Conservation (phyloP, 139 green algal genomes). For the Volvox reticuliferus region DNA sequence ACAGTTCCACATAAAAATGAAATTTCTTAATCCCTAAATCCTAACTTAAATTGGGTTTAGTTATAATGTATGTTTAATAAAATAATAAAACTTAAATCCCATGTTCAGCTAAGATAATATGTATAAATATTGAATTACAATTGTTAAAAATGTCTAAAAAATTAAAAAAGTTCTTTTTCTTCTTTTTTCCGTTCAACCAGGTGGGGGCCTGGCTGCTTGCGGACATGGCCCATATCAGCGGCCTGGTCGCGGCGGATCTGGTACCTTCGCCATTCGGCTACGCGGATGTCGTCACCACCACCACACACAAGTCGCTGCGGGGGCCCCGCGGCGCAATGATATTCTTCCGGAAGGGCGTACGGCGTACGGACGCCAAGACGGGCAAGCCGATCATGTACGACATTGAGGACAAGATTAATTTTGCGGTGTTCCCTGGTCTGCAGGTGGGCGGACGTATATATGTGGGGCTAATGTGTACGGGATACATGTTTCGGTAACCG, state of each 20-base stretch:
- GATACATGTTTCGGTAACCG: too few relatives aligned
- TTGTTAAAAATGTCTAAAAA: too few relatives aligned
- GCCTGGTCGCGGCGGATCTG: conserved; percentile 86
- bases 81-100: too few relatives aligned
- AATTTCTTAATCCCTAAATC: too few relatives aligned
- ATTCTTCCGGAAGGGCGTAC: conserved; percentile 89
- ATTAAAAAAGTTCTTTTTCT: too few relatives aligned
- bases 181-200: too few relatives aligned
- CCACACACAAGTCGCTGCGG: conserved; percentile 97
- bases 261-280: conserved; percentile 94
- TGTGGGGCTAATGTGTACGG: too few relatives aligned
- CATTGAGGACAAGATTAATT: conserved; percentile 98
- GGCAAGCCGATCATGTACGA: conserved; percentile 89
- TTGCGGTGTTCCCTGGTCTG: conserved; percentile 90
- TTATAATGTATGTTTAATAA: too few relatives aligned
- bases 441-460: conserved; percentile 55
- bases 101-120: too few relatives aligned
- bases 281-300: conserved; percentile 98
- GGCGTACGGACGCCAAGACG: conserved; percentile 87
- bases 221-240: conserved; percentile 98
- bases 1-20: too few relatives aligned
- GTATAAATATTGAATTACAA: too few relatives aligned
- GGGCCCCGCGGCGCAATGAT: conserved; percentile 84
- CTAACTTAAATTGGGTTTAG: too few relatives aligned
- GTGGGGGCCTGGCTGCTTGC: conserved; percentile 81